Base-by-base conservation (phyloP, 2,329 filamentous ascomycete genomes). In the Verticillium longisporum region DNA sequence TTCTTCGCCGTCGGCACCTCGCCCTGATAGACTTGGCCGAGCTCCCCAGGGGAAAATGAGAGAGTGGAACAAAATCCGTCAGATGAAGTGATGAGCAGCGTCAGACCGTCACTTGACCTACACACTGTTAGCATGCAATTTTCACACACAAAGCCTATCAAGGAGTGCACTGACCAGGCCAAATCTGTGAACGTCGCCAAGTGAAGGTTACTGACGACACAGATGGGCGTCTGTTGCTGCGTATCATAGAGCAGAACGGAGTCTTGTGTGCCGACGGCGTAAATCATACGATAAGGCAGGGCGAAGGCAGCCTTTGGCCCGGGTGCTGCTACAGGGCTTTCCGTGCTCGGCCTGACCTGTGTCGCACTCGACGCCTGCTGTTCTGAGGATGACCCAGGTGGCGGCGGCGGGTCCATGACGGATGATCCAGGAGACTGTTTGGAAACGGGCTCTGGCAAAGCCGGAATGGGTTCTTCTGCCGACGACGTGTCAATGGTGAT, bases 171-270 rank as follows among this genome's bases (percentile, higher is more conserved):
- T 74, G 85, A 97, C 95, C 95, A 99, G 37, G 92, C 89, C 62
- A 99, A 78, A 72, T 99, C 95, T 0, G 95, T 99, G 71, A 99
- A 99, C 0, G 95, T 98, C 4, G 95, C 93, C 73, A 94, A 97
- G 74, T 99, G 95, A 66, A 99, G 77, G 70, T 99, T 99, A 83
- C 92, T 98, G 57, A 99, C 94, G 45, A 98, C 84, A 72, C 92
- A 97, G 38, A 99, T 80, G 2, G 95, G 95, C 7, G 92, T 96
- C 69, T 93, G 90, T 72, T 99, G 95, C 71, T 99, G 95, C 0
- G 95, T 99, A 74, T 99, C 95, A 71, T 99, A 99, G 26, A 99
- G 83, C 54, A 97, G 80, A 4, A 99, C 91, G 0, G 95, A 91
- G 75, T 99, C 95, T 72, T 98, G 94, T 0, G 95, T 99, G 7